phyloP scores from a whole-genome alignment of 148 eudicot species.

The Persicaria tinctoria region DNA sequence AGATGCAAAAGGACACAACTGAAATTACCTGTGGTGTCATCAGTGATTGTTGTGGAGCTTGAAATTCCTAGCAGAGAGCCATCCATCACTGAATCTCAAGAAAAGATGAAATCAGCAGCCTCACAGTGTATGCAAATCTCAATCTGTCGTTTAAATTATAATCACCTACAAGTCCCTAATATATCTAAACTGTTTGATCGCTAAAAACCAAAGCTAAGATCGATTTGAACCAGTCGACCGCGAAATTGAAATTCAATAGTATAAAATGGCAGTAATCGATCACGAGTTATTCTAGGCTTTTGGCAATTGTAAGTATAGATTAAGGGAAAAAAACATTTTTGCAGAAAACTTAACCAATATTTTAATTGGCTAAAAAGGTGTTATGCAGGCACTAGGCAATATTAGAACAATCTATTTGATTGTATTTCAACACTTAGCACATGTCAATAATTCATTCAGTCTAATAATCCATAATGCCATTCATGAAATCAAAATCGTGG shows the following conservation, averaged over 20 bases:
- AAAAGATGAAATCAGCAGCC: not conserved
- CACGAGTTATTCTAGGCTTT: not conserved
- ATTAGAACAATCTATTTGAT: no score
- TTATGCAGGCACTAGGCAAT: no score
- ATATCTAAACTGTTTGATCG: not conserved
- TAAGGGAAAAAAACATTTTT: no score
- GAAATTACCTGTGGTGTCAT: not conserved
- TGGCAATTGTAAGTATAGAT: not conserved
- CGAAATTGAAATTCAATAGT: not conserved
- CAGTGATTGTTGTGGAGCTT: constrained; percentile 6
- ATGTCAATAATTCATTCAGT: no score
- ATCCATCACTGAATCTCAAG: constrained; percentile 3
- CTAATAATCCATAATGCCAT: no score
- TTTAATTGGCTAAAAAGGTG: no score
- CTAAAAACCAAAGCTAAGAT: not conserved
- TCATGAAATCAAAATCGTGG: no score
- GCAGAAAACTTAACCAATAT: no score
- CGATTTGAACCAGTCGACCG: not conserved
- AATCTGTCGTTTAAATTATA: not conserved
- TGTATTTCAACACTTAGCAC: no score
- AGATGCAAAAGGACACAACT: not conserved
- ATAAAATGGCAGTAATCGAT: not conserved
- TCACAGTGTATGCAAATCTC: not conserved
- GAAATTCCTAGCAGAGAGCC: not conserved
- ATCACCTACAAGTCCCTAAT: not conserved